Conservation (phyloP, 73 alveolate genomes). For the Durusdinium trenchii region DNA sequence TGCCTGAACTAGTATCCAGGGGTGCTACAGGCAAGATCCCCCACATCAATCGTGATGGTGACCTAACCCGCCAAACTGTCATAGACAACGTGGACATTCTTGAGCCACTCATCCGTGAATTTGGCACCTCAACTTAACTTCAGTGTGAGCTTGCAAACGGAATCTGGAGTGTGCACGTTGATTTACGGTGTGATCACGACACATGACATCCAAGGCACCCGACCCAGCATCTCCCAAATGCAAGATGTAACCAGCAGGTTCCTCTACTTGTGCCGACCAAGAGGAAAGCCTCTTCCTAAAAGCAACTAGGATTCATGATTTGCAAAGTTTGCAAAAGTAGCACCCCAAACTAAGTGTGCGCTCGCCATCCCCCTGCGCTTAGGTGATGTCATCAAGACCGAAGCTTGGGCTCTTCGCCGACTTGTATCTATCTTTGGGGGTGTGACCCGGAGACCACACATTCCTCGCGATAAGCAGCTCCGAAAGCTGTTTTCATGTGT, state of each 20-base stretch:
- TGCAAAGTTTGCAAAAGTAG: not conserved
- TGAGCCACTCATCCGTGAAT: not conserved
- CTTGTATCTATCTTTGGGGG: not conserved
- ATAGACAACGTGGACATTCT: not conserved
- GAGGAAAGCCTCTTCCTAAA: constrained; percentile 16
- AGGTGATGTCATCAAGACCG: constrained; percentile 23
- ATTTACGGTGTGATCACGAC: not conserved
- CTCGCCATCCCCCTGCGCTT: no score
- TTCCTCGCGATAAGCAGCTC: not conserved
- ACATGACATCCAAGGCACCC: not conserved
- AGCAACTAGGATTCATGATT: no score
- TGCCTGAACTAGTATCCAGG: not conserved
- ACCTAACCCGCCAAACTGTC: not conserved
- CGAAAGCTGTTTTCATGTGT: not conserved
- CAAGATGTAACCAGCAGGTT: constrained; percentile 15
- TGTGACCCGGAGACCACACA: constrained; percentile 14
- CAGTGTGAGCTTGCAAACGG: not conserved
- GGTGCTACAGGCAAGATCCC: not conserved
- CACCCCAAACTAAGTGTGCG: no score
- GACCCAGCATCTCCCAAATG: constrained; percentile 29
- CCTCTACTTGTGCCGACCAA: not conserved
- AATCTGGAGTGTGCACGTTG: not conserved
- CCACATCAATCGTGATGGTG: not conserved
- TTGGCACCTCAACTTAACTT: not conserved
- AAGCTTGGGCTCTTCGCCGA: constrained; percentile 30